These are phyloP conservation scores for Polytolypa hystricis DNA, from an alignment of 2,329 filamentous ascomycete genomes.

Conservation along the genomic window DNA sequence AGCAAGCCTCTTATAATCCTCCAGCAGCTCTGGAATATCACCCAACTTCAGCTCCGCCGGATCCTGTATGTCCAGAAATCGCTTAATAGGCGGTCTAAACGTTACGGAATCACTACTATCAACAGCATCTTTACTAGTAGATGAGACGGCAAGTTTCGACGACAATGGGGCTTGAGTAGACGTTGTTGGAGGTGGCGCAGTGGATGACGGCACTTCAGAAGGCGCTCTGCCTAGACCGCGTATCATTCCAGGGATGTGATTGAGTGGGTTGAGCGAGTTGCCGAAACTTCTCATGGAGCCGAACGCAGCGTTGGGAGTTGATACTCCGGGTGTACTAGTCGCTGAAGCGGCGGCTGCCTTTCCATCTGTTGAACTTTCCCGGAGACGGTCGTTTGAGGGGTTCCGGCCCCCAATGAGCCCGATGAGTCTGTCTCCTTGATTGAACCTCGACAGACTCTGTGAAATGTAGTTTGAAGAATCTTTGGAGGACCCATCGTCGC, in stretches of 20 bases:
- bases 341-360: constrained; percentile 13
- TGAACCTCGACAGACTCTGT: constrained; percentile 27
- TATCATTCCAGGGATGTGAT: constrained; percentile 65
- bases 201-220: constrained; percentile 21
- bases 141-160: too few relatives aligned
- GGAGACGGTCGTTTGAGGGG: constrained; percentile 57
- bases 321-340: constrained; percentile 15
- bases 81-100: constrained; percentile 51
- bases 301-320: constrained; percentile 48
- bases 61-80: constrained; percentile 62
- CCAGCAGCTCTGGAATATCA: constrained; percentile 61
- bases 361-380: constrained; percentile 38
- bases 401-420: constrained; percentile 60
- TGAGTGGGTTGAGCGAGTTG: constrained; percentile 72
- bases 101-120: too few relatives aligned
- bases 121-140: constrained; percentile 25
- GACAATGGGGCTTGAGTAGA: too few relatives aligned
- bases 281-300: constrained; percentile 75
- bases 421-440: constrained; percentile 54
- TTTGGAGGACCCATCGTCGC: constrained; percentile 43
- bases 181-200: too few relatives aligned
- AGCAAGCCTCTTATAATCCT: constrained; percentile 64
- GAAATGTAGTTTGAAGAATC: constrained; percentile 26
- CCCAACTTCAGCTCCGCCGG: constrained; percentile 59
- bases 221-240: constrained; percentile 55